These are phyloP conservation scores for Trichoderma cornu-damae DNA, from an alignment of 2,329 filamentous ascomycete genomes.

Conservation along the genomic window DNA sequence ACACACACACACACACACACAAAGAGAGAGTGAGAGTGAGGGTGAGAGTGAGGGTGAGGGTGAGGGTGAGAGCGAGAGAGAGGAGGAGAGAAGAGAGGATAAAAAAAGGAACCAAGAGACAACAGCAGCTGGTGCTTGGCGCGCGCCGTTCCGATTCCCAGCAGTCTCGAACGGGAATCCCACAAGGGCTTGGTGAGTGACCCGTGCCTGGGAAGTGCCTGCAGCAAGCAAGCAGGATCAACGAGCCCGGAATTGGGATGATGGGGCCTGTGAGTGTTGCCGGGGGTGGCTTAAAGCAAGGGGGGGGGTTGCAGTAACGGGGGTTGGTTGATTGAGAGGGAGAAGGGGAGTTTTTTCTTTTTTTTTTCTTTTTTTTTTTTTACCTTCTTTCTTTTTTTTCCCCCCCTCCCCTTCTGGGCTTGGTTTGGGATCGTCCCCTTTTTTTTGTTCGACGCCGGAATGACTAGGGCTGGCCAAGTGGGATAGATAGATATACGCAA, in stretches of 20 bases:
- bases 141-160: conserved; percentile 10
- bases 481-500: no score
- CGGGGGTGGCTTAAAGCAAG: conserved; percentile 12
- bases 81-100: background rate
- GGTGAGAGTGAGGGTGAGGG: no score
- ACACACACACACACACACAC: no score
- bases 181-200: conserved; percentile 13
- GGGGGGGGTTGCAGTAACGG: conserved; percentile 3
- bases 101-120: background rate
- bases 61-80: background rate
- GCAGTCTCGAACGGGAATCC: conserved; percentile 16
- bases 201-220: conserved; percentile 18
- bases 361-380: conserved; percentile 1
- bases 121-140: conserved; percentile 4
- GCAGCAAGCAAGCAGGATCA: conserved; percentile 17
- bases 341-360: background rate
- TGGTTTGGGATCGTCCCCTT: no score
- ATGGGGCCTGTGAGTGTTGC: conserved; percentile 1
- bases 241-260: conserved; percentile 6
- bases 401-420: no score
- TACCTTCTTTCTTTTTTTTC: background rate
- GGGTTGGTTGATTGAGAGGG: conserved; percentile 1
- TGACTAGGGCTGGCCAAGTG: no score
- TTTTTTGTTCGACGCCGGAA: no score
- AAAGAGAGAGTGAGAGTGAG: background rate